Evolutionary conservation across 139 green algal species (phyloP).

Genomic region (Tetratostichococcus sp.): DNA sequence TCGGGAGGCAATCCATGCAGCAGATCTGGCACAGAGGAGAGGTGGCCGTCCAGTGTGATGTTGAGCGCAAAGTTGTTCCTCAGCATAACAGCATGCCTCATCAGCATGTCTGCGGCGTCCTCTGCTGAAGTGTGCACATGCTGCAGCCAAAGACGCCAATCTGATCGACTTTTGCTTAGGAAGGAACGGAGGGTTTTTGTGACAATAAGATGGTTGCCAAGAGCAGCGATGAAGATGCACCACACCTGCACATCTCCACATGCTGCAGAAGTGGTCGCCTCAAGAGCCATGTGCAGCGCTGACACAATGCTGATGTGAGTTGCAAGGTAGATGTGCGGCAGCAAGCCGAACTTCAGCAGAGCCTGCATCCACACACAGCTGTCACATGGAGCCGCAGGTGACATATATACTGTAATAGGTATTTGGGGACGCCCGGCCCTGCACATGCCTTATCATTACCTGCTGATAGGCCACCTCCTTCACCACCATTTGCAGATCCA

Average conservation of each 20-base stretch:
- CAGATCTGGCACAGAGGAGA: not conserved
- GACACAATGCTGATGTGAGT: no score
- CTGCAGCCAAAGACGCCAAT: not conserved
- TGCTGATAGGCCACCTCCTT: not conserved
- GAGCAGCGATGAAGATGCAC: no score
- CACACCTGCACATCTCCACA: no score
- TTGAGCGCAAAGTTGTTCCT: not conserved
- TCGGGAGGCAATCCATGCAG: not conserved
- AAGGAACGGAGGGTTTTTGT: no score
- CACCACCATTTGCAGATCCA: not conserved
- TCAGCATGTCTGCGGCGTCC: not conserved
- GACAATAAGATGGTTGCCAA: no score
- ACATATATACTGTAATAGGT: not conserved
- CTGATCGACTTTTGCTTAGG: no score
- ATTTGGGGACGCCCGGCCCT: not conserved
- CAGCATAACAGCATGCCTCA: not conserved
- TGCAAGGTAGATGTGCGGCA: no score
- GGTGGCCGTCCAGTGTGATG: not conserved
- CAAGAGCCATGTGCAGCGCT: no score
- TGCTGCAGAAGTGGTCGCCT: no score
- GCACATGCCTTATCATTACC: not conserved
- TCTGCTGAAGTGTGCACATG: not conserved
- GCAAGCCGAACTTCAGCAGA: no score
- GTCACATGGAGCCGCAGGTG: no score
- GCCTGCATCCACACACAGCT: no score